phyloP scores from a whole-genome alignment of 208 protist species.

The Phytomonas sp. region DNA sequence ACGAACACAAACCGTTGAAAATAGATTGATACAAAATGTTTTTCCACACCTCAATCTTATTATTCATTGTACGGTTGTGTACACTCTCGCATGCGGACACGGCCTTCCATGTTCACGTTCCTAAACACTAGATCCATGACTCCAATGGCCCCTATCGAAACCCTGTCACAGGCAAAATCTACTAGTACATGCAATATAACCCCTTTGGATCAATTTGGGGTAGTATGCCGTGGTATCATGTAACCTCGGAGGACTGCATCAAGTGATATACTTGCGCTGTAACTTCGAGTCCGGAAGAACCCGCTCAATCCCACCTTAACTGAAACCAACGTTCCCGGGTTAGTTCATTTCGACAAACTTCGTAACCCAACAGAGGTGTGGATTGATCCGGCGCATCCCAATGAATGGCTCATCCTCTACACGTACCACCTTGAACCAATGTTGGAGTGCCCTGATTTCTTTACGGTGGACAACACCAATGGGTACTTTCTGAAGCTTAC shows the following conservation, averaged over 20 bases:
- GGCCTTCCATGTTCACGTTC: constrained; percentile 46
- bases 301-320: constrained; percentile 28
- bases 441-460: constrained; percentile 50
- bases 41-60: too few species aligned
- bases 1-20: too few species aligned
- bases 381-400: constrained; percentile 25
- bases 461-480: constrained; percentile 18
- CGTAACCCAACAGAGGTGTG: constrained; percentile 48
- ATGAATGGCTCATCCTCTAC: constrained; percentile 36
- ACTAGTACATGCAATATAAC: constrained; percentile 68
- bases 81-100: too few species aligned
- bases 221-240: constrained; percentile 53
- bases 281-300: constrained; percentile 23
- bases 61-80: too few species aligned
- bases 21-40: too few species aligned
- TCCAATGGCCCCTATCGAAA: constrained; percentile 55
- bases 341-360: constrained; percentile 33
- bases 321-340: constrained; percentile 25
- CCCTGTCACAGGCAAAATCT: constrained; percentile 37
- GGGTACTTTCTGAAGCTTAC: constrained; percentile 43
- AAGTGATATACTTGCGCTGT: constrained; percentile 52
- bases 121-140: constrained; percentile 52
- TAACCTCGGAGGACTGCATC: constrained; percentile 48
- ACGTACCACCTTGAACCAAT: constrained; percentile 24
- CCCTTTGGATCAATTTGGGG: constrained; percentile 42